These are phyloP conservation scores for Lactarius pseudohatsudake DNA, from an alignment of 768 basidiomycete species.

Conservation along the genomic window DNA sequence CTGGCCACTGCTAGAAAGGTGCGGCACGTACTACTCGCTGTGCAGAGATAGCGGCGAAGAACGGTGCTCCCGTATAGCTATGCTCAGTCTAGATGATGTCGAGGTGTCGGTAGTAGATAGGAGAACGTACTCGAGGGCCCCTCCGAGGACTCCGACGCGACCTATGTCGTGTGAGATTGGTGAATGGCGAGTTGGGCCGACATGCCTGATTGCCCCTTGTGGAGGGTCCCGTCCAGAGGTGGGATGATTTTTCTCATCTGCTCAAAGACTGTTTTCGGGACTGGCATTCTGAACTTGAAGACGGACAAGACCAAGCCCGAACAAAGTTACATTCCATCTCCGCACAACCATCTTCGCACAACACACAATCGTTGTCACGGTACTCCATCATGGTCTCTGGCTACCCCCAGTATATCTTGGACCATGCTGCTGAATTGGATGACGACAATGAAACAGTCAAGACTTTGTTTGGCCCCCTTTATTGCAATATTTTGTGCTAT, in stretches of 20 bases:
- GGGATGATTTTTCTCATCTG: conserved; percentile 85
- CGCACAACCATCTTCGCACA: too few species aligned
- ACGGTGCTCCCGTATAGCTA: conserved; percentile 97
- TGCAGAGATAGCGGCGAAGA: conserved; percentile 90
- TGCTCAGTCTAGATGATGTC: conserved; percentile 6
- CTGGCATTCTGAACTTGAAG: conserved; percentile 47
- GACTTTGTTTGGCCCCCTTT: too few species aligned
- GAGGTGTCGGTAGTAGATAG: background rate
- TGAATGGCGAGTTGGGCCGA: conserved; percentile 12
- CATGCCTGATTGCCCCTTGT: conserved; percentile 93
- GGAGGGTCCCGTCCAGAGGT: conserved; percentile 81
- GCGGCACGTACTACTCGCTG: conserved; percentile 65
- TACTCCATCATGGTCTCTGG: too few species aligned
- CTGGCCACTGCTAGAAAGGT: conserved; percentile 1
- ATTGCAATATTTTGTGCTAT: too few species aligned
- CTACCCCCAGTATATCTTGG: too few species aligned
- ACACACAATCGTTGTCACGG: too few species aligned
- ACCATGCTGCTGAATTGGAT: too few species aligned
- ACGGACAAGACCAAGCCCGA: background rate
- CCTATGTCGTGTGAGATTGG: conserved; percentile 44
- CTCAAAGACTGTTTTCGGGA: conserved; percentile 59
- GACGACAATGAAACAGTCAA: too few species aligned
- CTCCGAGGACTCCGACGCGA: conserved; percentile 90
- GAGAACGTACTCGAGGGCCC: conserved; percentile 81
- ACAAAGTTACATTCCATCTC: conserved; percentile 7